These are phyloP conservation scores for Chrysanthemum seticuspe DNA, from an alignment of 129 eudicot species.

Conservation along the genomic window DNA sequence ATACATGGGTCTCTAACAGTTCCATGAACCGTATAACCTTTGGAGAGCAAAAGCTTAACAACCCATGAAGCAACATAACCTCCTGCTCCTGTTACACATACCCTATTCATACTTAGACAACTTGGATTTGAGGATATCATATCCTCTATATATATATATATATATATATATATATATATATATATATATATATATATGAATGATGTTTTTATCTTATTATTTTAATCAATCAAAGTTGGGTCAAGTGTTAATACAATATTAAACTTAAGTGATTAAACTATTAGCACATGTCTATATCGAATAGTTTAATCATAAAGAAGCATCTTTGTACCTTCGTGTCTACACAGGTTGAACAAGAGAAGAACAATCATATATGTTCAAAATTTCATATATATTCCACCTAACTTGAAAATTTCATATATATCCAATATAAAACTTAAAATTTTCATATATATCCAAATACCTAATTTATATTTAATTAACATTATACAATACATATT, in stretches of 20 bases:
- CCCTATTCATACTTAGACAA: slow-evolving; percentile 25
- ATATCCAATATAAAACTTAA: too few relatives aligned
- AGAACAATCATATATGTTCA: too few relatives aligned
- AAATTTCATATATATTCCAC: too few relatives aligned
- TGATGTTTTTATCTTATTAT: too few relatives aligned
- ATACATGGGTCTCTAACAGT: slow-evolving; percentile 46
- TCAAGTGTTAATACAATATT: not conserved
- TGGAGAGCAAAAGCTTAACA: slow-evolving; percentile 42
- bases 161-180: not conserved
- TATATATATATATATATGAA: not conserved
- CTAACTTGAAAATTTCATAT: too few relatives aligned
- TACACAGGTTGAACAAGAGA: too few relatives aligned
- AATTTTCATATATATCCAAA: too few relatives aligned
- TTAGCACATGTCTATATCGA: not conserved
- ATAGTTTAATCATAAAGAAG: not conserved
- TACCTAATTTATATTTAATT: too few relatives aligned
- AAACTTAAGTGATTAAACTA: not conserved
- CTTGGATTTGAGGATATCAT: not conserved
- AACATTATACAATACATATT: too few relatives aligned
- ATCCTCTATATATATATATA: too few relatives aligned
- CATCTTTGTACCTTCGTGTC: not conserved
- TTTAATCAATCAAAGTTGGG: not conserved
- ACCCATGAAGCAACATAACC: slow-evolving; percentile 50
- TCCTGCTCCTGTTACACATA: slow-evolving; percentile 51
- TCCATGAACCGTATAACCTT: slow-evolving; percentile 44